These are phyloP conservation scores for Penicillium sp. DNA, from an alignment of 2,329 filamentous ascomycete genomes.

Conservation along the genomic window DNA sequence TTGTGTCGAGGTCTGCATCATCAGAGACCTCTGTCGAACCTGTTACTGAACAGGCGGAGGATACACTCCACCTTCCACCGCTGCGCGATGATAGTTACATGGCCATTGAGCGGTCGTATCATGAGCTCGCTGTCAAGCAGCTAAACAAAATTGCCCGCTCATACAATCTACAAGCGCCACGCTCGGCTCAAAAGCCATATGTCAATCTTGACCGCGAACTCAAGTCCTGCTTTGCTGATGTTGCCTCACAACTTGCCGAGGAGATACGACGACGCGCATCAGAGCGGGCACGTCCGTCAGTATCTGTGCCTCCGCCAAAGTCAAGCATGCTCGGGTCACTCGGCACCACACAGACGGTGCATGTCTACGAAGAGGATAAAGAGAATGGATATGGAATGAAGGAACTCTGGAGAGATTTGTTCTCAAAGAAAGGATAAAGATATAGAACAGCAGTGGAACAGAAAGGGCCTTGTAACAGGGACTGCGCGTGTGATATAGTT, in stretches of 20 bases:
- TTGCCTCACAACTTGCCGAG: slow-evolving; percentile 73
- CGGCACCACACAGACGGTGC: slow-evolving; percentile 49
- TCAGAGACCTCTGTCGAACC: slow-evolving; percentile 6
- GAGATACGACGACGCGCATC: slow-evolving; percentile 72
- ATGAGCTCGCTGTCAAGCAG: slow-evolving; percentile 72
- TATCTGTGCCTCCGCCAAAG: slow-evolving; percentile 30
- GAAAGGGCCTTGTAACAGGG: not conserved
- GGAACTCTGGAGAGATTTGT: slow-evolving; percentile 88
- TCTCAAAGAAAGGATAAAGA: slow-evolving; percentile 35
- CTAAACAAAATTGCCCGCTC: slow-evolving; percentile 80
- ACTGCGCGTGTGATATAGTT: not conserved
- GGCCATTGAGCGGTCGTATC: slow-evolving; percentile 71
- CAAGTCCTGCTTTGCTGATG: slow-evolving; percentile 77
- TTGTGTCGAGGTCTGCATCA: slow-evolving; percentile 17
- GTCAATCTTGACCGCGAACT: slow-evolving; percentile 83
- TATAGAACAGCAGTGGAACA: slow-evolving; percentile 1
- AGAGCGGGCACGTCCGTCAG: slow-evolving; percentile 48
- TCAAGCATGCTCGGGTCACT: slow-evolving; percentile 67
- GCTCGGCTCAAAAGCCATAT: slow-evolving; percentile 91
- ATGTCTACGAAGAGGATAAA: slow-evolving; percentile 73
- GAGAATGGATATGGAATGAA: slow-evolving; percentile 78
- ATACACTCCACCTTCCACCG: slow-evolving; percentile 55
- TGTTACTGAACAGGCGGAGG: slow-evolving; percentile 18
- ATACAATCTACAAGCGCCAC: slow-evolving; percentile 94
- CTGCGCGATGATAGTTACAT: slow-evolving; percentile 83